Base-by-base conservation (phyloP, 2,329 filamentous ascomycete species). In the Malbranchea cinnamomea region DNA sequence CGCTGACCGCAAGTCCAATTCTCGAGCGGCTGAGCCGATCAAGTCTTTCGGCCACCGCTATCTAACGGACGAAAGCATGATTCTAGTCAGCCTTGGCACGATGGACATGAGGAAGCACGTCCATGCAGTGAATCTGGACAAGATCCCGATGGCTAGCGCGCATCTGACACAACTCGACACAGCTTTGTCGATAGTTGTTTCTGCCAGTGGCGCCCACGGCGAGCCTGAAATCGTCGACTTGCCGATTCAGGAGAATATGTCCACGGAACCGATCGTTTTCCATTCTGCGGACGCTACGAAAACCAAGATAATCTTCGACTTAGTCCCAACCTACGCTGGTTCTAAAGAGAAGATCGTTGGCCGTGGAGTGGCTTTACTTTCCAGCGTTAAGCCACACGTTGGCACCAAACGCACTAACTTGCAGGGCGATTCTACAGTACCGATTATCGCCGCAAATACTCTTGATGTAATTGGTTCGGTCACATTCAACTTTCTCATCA, bases 41-140 rank as follows among this genome's bases (percentile, higher is more conserved):
- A 95, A 95, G 56, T 81, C 83, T 1, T 98, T 95, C 53, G 89
- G 89, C 33, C 89, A 98, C 62, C 74, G 87, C 31, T 98, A 95
- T 55, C 67, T 98, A 29, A 91, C 74, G 11, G 73, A 91, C 30
- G 77, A 92, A 45, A 81, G 81, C 38, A 75, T 98, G 63, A 71
- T 98, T 3, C 65, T 95, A 28, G 85, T 98, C 44, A 94, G 83
- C 46, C 62, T 98, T 6, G 89, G 89, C 0, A 87, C 82, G 0
- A 93, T 94, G 81, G 89, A 98, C 49, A 80, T 81, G 59, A 73
- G 84, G 32, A 93, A 89, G 56, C 68, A 72, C 19, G 60, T 77
- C 4, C 72, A 82, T 26, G 75, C 87, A 0, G 85, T 98, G 26
- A 81, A 74, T 40, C 66, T 98, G 13, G 89, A 95, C 42, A 76